Percentiles rank a stretch among this genome's conserved stretches.
These are phyloP conservation scores for Blastomyces percursus DNA, from an alignment of 2,329 filamentous ascomycete genomes.

Conservation along the genomic window DNA sequence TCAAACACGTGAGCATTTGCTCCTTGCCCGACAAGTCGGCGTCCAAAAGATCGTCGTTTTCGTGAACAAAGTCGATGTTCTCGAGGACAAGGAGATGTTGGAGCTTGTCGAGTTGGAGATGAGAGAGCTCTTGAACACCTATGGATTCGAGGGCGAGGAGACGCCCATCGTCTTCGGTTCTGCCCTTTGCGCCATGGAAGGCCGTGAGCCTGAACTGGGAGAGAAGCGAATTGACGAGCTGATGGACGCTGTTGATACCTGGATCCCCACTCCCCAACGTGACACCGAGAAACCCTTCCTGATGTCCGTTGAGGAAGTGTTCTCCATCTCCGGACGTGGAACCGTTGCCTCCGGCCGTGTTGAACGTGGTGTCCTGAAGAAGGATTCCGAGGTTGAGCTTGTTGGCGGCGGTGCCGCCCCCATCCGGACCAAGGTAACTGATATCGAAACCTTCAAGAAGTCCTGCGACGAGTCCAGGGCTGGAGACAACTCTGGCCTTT, in stretches of 20 bases:
- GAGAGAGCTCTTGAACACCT: slow-evolving; percentile 85
- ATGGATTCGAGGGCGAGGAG: slow-evolving; percentile 96
- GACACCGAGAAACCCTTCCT: slow-evolving; percentile 97
- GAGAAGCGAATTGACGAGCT: slow-evolving; percentile 82
- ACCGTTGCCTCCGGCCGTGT: slow-evolving; percentile 96
- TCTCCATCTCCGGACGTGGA: slow-evolving; percentile 84
- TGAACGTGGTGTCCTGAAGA: slow-evolving; percentile 89
- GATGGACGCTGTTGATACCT: slow-evolving; percentile 75
- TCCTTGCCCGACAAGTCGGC: slow-evolving; percentile 95
- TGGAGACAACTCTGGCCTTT: slow-evolving; percentile 94
- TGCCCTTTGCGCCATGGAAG: slow-evolving; percentile 85
- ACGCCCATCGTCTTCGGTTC: slow-evolving; percentile 97
- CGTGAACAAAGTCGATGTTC: slow-evolving; percentile 97
- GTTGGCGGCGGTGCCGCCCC: slow-evolving; percentile 70
- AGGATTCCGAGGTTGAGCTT: slow-evolving; percentile 87
- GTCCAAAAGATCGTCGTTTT: slow-evolving; percentile 98
- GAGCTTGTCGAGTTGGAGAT: slow-evolving; percentile 99
- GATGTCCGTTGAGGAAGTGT: slow-evolving; percentile 93
- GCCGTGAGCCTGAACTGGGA: slow-evolving; percentile 78
- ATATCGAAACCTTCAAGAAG: slow-evolving; percentile 99
- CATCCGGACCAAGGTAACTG: slow-evolving; percentile 98
- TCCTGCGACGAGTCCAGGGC: slow-evolving; percentile 92
- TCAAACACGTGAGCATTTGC: slow-evolving; percentile 95
- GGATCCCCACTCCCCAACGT: slow-evolving; percentile 93
- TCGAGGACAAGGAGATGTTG: slow-evolving; percentile 98